Evolutionary conservation across 768 basidiomycete genomes (phyloP).

Genomic region (Clavulina sp.): DNA sequence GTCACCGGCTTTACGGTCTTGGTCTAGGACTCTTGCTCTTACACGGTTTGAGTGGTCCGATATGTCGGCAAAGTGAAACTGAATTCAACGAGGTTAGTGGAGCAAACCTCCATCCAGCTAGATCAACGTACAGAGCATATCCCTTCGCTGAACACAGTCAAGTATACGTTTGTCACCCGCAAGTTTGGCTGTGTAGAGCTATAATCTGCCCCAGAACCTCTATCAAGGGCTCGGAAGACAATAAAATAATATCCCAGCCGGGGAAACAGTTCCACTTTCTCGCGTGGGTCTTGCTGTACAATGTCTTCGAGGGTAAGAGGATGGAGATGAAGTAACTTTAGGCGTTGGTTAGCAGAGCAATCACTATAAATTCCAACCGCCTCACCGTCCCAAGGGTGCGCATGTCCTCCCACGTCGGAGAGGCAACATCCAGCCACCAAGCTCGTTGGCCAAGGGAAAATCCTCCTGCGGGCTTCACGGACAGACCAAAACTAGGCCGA

Average conservation of each 20-base stretch:
- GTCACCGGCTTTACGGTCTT: slow-evolving; percentile 37
- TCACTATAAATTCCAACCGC: slow-evolving; percentile 3
- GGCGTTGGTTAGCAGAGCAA: slow-evolving; percentile 5
- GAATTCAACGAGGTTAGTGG: slow-evolving; percentile 3
- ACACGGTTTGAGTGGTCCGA: slow-evolving; percentile 74
- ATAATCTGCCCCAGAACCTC: slow-evolving; percentile 7
- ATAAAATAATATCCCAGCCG: slow-evolving; percentile 86
- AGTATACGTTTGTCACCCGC: slow-evolving; percentile 33
- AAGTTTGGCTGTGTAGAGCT: not conserved
- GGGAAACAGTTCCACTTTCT: slow-evolving; percentile 78
- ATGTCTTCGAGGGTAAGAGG: slow-evolving; percentile 90
- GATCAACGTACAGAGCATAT: slow-evolving; percentile 45
- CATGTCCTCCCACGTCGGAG: slow-evolving; percentile 78
- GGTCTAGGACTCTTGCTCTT: slow-evolving; percentile 44
- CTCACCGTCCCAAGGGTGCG: slow-evolving; percentile 65
- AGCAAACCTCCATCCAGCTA: not conserved
- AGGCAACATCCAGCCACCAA: slow-evolving; percentile 86
- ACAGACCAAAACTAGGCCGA: slow-evolving; percentile 9
- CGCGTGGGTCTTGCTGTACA: slow-evolving; percentile 74
- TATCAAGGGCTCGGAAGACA: slow-evolving; percentile 67
- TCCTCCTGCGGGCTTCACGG: not conserved
- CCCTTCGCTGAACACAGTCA: slow-evolving; percentile 78
- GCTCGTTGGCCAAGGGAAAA: slow-evolving; percentile 19
- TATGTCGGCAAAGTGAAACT: slow-evolving; percentile 88
- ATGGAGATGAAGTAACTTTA: slow-evolving; percentile 79